These are phyloP conservation scores for Salix viminalis DNA, from an alignment of 345 rosid genomes.

Conservation along the genomic window DNA sequence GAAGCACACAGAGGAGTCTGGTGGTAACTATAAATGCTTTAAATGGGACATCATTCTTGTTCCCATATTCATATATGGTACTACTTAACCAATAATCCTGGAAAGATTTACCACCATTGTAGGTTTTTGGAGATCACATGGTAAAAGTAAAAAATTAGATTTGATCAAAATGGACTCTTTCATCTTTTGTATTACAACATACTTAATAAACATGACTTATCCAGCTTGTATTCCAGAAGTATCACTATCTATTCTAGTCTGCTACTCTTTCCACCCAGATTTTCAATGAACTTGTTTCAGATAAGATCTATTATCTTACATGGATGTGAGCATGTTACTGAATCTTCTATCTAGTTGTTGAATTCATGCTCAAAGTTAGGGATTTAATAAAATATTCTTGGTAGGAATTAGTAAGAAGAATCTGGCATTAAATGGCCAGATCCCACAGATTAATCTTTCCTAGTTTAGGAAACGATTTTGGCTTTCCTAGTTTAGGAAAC, in stretches of 20 bases:
- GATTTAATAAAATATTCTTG: no score
- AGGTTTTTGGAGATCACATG: neutral
- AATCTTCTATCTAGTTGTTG: neutral
- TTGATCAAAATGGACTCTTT: neutral
- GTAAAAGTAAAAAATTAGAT: no score
- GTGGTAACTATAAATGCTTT: neutral
- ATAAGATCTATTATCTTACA: neutral
- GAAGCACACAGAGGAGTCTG: neutral
- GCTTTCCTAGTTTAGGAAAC: no score
- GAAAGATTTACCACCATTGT: neutral
- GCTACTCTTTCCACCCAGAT: neutral
- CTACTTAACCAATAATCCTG: neutral
- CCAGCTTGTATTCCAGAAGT: neutral
- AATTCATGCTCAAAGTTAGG: no score
- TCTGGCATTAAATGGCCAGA: no score
- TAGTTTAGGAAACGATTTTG: no score
- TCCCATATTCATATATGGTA: neutral
- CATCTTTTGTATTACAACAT: neutral
- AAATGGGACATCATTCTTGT: neutral
- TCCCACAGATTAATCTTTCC: no score
- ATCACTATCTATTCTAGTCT: neutral
- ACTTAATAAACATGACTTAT: neutral
- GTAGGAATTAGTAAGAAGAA: no score
- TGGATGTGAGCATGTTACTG: neutral
- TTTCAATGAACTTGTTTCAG: neutral